A percentile compares a stretch with the other conserved stretches of the same genome.
phyloP scores from a whole-genome alignment of 2,329 filamentous ascomycete genomes.

The Ophiostoma tasmaniense region DNA sequence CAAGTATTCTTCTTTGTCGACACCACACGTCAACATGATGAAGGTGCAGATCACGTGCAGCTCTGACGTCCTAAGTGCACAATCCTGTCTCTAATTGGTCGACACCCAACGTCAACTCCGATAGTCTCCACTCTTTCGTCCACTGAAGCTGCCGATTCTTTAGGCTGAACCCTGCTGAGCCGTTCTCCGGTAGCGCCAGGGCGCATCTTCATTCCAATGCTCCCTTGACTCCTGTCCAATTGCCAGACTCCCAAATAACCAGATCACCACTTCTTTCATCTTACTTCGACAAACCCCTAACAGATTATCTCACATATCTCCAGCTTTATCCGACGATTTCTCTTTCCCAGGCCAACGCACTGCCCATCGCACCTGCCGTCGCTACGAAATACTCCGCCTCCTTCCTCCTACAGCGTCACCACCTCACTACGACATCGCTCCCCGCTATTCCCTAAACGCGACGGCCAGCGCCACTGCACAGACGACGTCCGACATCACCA shows the following conservation, averaged over 20 bases:
- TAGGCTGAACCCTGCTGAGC: neutral
- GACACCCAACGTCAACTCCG: neutral
- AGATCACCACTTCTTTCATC: neutral
- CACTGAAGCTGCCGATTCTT: neutral
- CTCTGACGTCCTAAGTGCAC: neutral
- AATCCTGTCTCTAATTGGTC: neutral
- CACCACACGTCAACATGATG: neutral
- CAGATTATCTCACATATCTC: neutral
- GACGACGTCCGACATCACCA: neutral
- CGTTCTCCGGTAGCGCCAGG: slow-evolving; percentile 2
- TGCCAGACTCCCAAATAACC: neutral
- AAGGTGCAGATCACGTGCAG: neutral
- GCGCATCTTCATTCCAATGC: neutral
- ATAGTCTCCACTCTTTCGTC: neutral
- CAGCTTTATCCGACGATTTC: neutral
- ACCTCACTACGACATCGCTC: neutral
- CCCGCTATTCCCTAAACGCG: neutral
- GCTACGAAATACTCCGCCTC: neutral
- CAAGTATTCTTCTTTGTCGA: neutral
- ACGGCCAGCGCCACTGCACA: neutral
- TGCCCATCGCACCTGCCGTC: neutral
- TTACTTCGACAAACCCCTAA: neutral
- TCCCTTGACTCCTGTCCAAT: neutral
- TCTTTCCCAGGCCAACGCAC: neutral
- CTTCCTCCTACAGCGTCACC: neutral